A percentile compares a stretch with the other conserved stretches of the same genome.
Evolutionary conservation across 257 asterid species (phyloP).

Genomic region (Anisodus acutangulus): DNA sequence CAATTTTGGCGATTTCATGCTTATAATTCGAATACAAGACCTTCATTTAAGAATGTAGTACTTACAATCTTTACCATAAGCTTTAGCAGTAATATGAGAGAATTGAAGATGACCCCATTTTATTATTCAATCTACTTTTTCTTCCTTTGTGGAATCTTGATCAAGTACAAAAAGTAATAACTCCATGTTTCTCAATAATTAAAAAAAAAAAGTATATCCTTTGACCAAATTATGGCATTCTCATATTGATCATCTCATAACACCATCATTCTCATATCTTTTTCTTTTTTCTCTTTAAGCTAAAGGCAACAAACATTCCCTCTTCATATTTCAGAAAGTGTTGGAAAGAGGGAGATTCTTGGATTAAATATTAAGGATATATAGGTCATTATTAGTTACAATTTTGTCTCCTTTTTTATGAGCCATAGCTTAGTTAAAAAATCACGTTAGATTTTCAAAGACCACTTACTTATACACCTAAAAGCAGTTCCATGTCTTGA

Average conservation of each 20-base stretch:
- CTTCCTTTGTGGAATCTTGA: background rate
- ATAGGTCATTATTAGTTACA: slow-evolving; percentile 37
- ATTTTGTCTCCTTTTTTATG: slow-evolving; percentile 28
- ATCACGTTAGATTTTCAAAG: slow-evolving; percentile 36
- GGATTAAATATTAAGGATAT: slow-evolving; percentile 24
- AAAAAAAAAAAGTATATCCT: slow-evolving; percentile 33
- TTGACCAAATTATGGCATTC: slow-evolving; percentile 42
- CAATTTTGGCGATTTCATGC: too few relatives aligned
- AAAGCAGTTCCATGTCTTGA: slow-evolving; percentile 46
- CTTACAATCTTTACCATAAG: too few relatives aligned
- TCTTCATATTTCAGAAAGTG: slow-evolving; percentile 39
- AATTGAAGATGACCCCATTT: slow-evolving; percentile 33
- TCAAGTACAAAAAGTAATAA: slow-evolving; percentile 38
- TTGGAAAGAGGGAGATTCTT: slow-evolving; percentile 25
- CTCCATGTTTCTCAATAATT: slow-evolving; percentile 46
- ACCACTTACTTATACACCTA: slow-evolving; percentile 26
- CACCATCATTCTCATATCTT: slow-evolving; percentile 34
- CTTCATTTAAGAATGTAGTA: too few relatives aligned
- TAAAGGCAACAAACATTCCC: slow-evolving; percentile 47
- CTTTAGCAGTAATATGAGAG: slow-evolving; percentile 24
- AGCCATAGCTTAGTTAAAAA: slow-evolving; percentile 26
- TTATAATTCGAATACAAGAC: too few relatives aligned
- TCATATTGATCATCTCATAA: slow-evolving; percentile 19
- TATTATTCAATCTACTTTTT: slow-evolving; percentile 35
- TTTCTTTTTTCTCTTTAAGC: slow-evolving; percentile 29